Base-by-base conservation (phyloP, 1,284 basidiomycete genomes). In the Ustilago curta region DNA sequence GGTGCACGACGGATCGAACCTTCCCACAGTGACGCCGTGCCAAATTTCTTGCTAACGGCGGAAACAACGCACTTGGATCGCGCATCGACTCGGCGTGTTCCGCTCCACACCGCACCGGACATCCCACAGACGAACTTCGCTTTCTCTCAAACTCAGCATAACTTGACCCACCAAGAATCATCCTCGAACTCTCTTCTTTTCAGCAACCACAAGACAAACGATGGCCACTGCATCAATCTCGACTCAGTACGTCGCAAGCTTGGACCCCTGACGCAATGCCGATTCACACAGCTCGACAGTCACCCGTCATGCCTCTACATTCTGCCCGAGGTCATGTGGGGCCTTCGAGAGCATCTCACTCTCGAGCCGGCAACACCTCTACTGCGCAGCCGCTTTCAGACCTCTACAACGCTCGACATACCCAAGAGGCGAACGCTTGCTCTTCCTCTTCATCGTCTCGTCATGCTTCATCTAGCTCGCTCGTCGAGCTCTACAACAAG, bases 361-460 rank as follows among this genome's bases (percentile, higher is more conserved):
- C 60, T 14, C 59, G 52, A 14, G 31, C 44, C 2, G 31, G 47
- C 7, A 32, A 39, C 35, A 21, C 37, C 3, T n/a, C 18, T 11
- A 31, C 37, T 7, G 55, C 47, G 8, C 56, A 42, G 25, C 51
- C 64, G 11, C 58, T 73, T 3, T 65, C 58, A 4, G 70, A 73
- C 21, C 45, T 73, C 5, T 68, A 73, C 61, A 68, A 68, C 37
- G 31, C 61, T 3, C 53, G 66, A 4, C 59, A 65, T 29, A 62
- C 58, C 0, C 42, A 61, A 23, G 66, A 74, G 42, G 47, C 39
- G 4, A 16, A 29, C 3, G 44, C 35, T 16, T 37, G 14, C 35
- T 43, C 54, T 6, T 53, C 54, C 0, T 40, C 57, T 5, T 43
- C 54, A 0, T 48, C 54, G 2, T 47, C 60, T 7, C 32, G 48